These are phyloP conservation scores for Oryza longistaminata DNA, from an alignment of 176 grass and related monocot species.

Conservation along the genomic window DNA sequence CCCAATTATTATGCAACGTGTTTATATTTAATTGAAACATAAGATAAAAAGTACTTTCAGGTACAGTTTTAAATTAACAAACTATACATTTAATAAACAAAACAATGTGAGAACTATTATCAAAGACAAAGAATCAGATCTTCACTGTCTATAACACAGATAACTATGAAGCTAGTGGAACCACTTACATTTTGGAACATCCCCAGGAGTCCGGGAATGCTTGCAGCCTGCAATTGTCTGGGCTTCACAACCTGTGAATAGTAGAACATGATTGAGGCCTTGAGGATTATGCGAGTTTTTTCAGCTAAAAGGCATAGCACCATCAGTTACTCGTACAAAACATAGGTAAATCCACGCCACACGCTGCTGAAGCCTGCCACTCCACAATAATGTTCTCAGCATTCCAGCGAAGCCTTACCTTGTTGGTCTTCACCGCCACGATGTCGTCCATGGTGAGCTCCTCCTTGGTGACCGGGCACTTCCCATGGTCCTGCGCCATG, in stretches of 20 bases:
- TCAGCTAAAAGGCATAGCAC: background rate
- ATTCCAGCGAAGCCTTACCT: slow-evolving; percentile 45
- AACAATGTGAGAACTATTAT: background rate
- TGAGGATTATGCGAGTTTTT: background rate
- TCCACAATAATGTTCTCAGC: background rate
- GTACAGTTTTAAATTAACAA: background rate
- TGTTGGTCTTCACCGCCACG: slow-evolving; percentile 86
- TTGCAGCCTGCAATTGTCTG: slow-evolving; percentile 93
- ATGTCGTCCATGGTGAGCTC: slow-evolving; percentile 90
- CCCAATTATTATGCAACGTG: background rate
- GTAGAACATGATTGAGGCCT: background rate
- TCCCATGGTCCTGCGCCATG: slow-evolving; percentile 75
- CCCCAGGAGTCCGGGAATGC: slow-evolving; percentile 89
- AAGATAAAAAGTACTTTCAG: background rate
- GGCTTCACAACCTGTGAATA: slow-evolving; percentile 75
- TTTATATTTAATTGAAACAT: background rate
- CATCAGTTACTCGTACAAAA: background rate
- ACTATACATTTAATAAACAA: background rate
- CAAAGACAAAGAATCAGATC: background rate
- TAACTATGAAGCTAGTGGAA: background rate
- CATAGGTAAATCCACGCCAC: background rate
- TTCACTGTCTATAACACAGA: background rate
- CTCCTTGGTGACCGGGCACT: slow-evolving; percentile 92
- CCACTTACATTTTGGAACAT: slow-evolving; percentile 91
- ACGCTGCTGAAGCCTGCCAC: background rate